A percentile compares a stretch with the other conserved stretches of the same genome.
Evolutionary conservation across 257 asterid species (phyloP).

Genomic region (Handroanthus guayacan): DNA sequence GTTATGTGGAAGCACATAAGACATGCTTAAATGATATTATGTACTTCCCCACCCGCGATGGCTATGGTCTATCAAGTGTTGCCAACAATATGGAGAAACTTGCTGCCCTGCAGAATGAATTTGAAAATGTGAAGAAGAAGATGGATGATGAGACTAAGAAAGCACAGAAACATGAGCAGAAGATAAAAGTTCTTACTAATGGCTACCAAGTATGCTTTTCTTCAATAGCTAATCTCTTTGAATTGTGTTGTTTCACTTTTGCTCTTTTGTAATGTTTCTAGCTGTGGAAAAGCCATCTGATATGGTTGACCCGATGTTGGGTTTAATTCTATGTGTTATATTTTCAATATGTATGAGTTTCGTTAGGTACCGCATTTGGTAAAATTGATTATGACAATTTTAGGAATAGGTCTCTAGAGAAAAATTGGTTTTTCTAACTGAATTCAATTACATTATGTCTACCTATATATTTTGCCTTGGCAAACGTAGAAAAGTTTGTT

Average conservation of each 20-base stretch:
- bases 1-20: conserved; percentile 79
- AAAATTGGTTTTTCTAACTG: no score
- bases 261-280: conserved; percentile 16
- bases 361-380: not conserved
- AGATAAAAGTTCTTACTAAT: conserved; percentile 84
- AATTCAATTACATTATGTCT: not conserved
- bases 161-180: conserved; percentile 84
- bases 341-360: not conserved
- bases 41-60: conserved; percentile 85
- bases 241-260: no score
- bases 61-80: conserved; percentile 87
- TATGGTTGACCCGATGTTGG: conserved; percentile 1
- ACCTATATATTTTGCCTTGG: conserved; percentile 10
- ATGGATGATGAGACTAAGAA: conserved; percentile 94
- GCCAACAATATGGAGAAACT: conserved; percentile 89
- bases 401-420: no score
- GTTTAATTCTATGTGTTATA: not conserved
- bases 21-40: conserved; percentile 83
- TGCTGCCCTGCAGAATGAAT: conserved; percentile 81
- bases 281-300: conserved; percentile 4
- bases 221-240: conserved; percentile 19
- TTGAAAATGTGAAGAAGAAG: conserved; percentile 80
- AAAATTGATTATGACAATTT: conserved; percentile 18
- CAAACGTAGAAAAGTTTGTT: not conserved
- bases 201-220: conserved; percentile 82